Evolutionary conservation across 2,329 filamentous ascomycete genomes (phyloP), one percentile per base, ranked within the genome.

Genomic region (Fonsecaea monophora): DNA sequence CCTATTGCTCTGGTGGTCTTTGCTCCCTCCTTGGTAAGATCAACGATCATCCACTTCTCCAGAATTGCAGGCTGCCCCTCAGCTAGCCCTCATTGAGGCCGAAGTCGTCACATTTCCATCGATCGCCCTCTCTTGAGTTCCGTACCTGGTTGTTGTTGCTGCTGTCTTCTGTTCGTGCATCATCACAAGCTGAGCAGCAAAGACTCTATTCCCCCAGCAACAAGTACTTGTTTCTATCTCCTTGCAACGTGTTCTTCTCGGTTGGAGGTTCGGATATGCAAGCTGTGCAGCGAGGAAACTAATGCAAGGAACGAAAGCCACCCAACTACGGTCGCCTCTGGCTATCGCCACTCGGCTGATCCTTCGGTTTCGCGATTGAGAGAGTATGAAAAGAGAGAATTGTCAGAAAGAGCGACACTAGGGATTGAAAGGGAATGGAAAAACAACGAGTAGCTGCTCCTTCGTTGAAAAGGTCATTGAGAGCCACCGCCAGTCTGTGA

Each of bases 221-320:
- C 55, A 15, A 40, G 15, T 4, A 37, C 48, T 42, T 18, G 10
- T 21, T 37, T 38, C 2, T 8, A 2, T 13, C 13, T 34, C 7
- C 50, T 30, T 30, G 21, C 32, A 53, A 34, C 50, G 50, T 21
- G 13, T 48, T 34, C 6, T 37, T 45, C n/a, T 42, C 18, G n/a
- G 34, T 4, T 38, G 32, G 59, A 25, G 60, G 30, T 55, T 62
- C 50, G 60, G 60, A 45, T 62, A 48, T 48, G 50, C 53, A 45
- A 18, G 35, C 34, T 53, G 8, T 32, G 37, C 60, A 37, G 37
- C 48, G 45, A 38, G 59, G 35, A 40, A 57, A 35, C 60, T 62
- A 62, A 50, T 62, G 60, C 60, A 62, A 62, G 60, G 60, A 45
- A 62, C 60, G 13, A 42, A 53, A 45, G 40, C 54, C 34, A 25